A percentile compares a stretch with the other conserved stretches of the same genome.
phyloP scores from a whole-genome alignment of 805 yeast species.

The Wickerhamiella nectarea region DNA sequence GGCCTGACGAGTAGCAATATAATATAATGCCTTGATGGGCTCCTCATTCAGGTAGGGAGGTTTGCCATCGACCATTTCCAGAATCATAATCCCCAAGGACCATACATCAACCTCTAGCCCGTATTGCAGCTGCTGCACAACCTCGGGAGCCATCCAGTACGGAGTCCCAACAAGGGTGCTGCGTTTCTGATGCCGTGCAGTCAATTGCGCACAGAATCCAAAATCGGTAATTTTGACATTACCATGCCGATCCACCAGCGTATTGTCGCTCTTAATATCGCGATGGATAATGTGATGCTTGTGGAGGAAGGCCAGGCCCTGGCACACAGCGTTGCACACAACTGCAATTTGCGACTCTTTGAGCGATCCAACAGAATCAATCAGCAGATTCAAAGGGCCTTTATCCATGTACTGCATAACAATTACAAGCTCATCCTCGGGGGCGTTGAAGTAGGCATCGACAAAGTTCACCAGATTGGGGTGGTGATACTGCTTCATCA shows the following conservation, averaged over 20 bases:
- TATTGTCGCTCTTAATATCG: slow-evolving; percentile 93
- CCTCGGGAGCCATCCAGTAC: slow-evolving; percentile 46
- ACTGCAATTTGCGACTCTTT: slow-evolving; percentile 76
- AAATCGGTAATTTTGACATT: slow-evolving; percentile 87
- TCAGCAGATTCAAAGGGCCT: slow-evolving; percentile 76
- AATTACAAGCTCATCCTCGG: slow-evolving; percentile 89
- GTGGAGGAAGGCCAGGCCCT: slow-evolving; percentile 72
- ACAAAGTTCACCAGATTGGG: slow-evolving; percentile 74
- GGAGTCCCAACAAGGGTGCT: slow-evolving; percentile 74
- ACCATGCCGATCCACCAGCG: slow-evolving; percentile 78
- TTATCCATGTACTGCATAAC: slow-evolving; percentile 97
- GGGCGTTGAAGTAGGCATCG: slow-evolving; percentile 93
- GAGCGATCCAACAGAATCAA: slow-evolving; percentile 62
- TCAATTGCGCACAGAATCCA: slow-evolving; percentile 91
- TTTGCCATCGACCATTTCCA: slow-evolving; percentile 89
- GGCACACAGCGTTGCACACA: slow-evolving; percentile 62
- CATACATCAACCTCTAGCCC: slow-evolving; percentile 84
- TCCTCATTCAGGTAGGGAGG: slow-evolving; percentile 96
- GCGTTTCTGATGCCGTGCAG: slow-evolving; percentile 60
- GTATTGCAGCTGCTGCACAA: slow-evolving; percentile 32
- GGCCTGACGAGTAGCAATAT: slow-evolving; percentile 84
- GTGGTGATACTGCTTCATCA: slow-evolving; percentile 57
- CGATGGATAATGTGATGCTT: slow-evolving; percentile 84
- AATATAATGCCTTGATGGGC: slow-evolving; percentile 85
- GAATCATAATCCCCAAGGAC: slow-evolving; percentile 90